Evolutionary conservation across 768 basidiomycete genomes (phyloP), one percentile per base, ranked within the genome.

Genomic region (Gloeostereum incarnatum): DNA sequence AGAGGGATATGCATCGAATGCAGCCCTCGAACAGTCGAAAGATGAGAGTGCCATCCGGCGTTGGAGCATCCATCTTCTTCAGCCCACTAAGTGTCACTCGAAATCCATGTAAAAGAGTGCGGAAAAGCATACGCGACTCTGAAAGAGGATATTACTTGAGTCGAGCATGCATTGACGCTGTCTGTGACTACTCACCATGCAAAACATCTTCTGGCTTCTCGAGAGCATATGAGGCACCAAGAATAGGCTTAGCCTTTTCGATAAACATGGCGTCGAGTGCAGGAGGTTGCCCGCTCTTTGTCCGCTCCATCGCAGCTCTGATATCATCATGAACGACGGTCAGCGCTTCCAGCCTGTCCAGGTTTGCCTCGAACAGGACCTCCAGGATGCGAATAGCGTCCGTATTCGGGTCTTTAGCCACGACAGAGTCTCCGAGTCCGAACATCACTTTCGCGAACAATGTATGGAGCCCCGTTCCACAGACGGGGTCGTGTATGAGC

Each of bases 391-490:
- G 68, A 3, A 75, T 70, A 7, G 88, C 81, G 33, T 77, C 80
- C 39, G 73, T 68, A 17, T 73, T 63, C 1, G 79, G 76, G 34
- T 82, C 84, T 57, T 94, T 92, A 21, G 70, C 60, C 17, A 83
- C 61, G 30, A 97, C 80, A 32, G 78, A 73, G 39, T 98, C 96
- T 30, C 87, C 73, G 34, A 96, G 70, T 45, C 85, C 86, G 51
- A 91, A 85, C 56, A 97, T 80, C 62, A 96, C 80, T 59, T 97
- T 98, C 37, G 85, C 83, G 46, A 87, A 89, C 54, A 97, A 70
- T 9, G 87, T 88, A 52, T 97, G 92, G 23, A 93, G 75, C 39
- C 75, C 79, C 48, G 73, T 79, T 6, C 77, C 71, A 32, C 93
- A 72, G 14, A 85, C 78, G 2, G 87, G 75, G 52, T 96, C 91